Base-by-base conservation (phyloP, 148 eudicot species). In the Arbutus unedo region DNA sequence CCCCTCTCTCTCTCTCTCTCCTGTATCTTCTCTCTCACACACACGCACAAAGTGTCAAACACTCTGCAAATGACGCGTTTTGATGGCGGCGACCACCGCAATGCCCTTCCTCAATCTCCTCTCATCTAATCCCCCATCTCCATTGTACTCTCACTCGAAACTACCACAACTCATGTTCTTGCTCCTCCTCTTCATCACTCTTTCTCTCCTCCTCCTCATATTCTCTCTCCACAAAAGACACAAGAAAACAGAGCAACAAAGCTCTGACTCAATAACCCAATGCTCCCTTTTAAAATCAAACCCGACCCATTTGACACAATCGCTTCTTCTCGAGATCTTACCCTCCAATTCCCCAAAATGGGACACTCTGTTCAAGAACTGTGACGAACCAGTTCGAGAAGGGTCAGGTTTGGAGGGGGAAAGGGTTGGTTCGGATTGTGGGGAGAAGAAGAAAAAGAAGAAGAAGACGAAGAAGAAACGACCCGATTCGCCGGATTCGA, bases 391-490 rank as follows among this genome's bases (percentile, higher is more conserved):
- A 83, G 84, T 47, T 81, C 79, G 67, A 21, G 76, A 31, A 6
- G 87, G 81, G 83, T 54, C 84, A 85, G 84, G 76, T 64, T 70
- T 54, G 85, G 76, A 78, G 6, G 41, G 8, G 80, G 76, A 43
- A 19, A 59, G 77, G 43, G 81, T n/a, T 19, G 85, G 56, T 47
- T 76, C 51, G 47, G 84, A 77, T 21, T 71, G 77, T 16, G 85
- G n/a, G 64, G 79, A 84, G 86, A 89, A 76, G 88, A 88, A 85
- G 87, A 87, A 78, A 85, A 88, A 73, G 85, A 88, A 85, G 89
- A 86, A 81, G 81, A 82, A 84, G 77, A 79, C 55, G 45, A 90
- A 85, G 86, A 89, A 89, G 87, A 88, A 88, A 80, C 79, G 59
- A 51, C 78, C 82, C 57, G 83, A 54, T 44, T 62, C 51, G 43